Conservation (phyloP, 2,329 filamentous ascomycete genomes). For the Pseudopyrenochaeta lycopersici region DNA sequence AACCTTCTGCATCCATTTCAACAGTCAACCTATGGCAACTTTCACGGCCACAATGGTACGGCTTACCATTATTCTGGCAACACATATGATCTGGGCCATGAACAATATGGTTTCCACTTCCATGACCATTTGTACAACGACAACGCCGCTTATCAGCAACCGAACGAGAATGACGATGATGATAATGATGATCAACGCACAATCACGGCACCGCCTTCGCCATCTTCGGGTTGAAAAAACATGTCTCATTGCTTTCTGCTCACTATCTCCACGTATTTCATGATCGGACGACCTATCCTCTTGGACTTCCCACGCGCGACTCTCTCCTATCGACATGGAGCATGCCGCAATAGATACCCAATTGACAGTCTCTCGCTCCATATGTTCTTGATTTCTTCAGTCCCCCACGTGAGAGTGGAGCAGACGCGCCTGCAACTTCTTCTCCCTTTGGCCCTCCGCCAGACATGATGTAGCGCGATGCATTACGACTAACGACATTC, state of each 20-base stretch:
- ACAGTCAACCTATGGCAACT: slow-evolving; percentile 33
- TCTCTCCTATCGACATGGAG: slow-evolving; percentile 2
- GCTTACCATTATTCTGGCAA: slow-evolving; percentile 40
- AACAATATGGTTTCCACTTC: slow-evolving; percentile 39
- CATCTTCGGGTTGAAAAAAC: slow-evolving; percentile 34
- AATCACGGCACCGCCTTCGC: slow-evolving; percentile 48
- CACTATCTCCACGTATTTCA: background rate
- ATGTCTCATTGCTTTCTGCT: background rate
- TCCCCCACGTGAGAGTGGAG: slow-evolving; percentile 19
- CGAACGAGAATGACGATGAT: slow-evolving; percentile 30
- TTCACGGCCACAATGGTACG: slow-evolving; percentile 31
- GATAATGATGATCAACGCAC: slow-evolving; percentile 47
- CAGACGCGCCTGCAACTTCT: slow-evolving; percentile 7
- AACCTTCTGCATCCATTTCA: slow-evolving; percentile 35
- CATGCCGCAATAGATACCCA: slow-evolving; percentile 6
- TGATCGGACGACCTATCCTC: background rate
- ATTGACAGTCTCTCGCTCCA: slow-evolving; percentile 28
- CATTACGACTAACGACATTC: slow-evolving; percentile 27
- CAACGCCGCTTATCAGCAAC: slow-evolving; percentile 34
- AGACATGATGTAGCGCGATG: slow-evolving; percentile 5
- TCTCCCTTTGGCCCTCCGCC: slow-evolving; percentile 3
- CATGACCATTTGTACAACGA: slow-evolving; percentile 32
- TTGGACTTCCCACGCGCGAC: slow-evolving; percentile 5
- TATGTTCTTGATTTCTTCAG: slow-evolving; percentile 25
- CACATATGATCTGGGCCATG: slow-evolving; percentile 38